These are phyloP conservation scores for Dioszegia hungarica DNA, from an alignment of 768 basidiomycete genomes.

Conservation along the genomic window DNA sequence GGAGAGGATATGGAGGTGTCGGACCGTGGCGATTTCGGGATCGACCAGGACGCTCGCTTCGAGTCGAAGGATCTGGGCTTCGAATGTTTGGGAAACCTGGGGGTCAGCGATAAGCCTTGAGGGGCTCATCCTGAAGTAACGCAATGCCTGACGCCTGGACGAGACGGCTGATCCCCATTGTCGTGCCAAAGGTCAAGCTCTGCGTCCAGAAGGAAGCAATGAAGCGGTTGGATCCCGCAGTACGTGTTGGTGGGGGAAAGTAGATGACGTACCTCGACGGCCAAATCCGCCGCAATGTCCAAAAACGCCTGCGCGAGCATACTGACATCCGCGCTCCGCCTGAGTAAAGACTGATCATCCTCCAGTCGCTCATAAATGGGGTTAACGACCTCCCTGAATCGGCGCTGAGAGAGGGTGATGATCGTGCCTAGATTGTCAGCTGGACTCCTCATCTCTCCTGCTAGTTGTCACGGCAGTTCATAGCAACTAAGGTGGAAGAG, in stretches of 20 bases:
- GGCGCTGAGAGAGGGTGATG: conserved; percentile 36
- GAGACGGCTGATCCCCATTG: no score
- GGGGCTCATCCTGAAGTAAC: no score
- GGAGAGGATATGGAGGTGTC: conserved; percentile 46
- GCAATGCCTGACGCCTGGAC: no score
- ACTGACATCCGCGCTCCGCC: conserved; percentile 44
- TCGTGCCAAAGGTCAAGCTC: no score
- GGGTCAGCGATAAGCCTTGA: background rate
- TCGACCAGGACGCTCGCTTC: conserved; percentile 47
- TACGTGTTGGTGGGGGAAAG: no score
- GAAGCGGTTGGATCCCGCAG: no score
- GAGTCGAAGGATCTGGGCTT: conserved; percentile 46
- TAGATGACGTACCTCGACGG: conserved; percentile 35
- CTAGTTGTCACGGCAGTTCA: no score
- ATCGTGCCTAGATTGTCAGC: conserved; percentile 33
- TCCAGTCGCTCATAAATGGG: conserved; percentile 45
- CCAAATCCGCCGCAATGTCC: conserved; percentile 47
- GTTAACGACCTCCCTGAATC: conserved; percentile 30
- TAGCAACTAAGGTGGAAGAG: no score
- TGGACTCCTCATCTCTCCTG: no score
- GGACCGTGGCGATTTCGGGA: conserved; percentile 44
- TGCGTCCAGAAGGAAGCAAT: no score
- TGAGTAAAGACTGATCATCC: conserved; percentile 40
- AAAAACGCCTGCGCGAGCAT: conserved; percentile 47
- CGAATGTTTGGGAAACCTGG: conserved; percentile 46